Percentiles rank a stretch among this genome's conserved stretches.
phyloP scores from a whole-genome alignment of 139 green algal genomes.

The Desmodesmus armatus region DNA sequence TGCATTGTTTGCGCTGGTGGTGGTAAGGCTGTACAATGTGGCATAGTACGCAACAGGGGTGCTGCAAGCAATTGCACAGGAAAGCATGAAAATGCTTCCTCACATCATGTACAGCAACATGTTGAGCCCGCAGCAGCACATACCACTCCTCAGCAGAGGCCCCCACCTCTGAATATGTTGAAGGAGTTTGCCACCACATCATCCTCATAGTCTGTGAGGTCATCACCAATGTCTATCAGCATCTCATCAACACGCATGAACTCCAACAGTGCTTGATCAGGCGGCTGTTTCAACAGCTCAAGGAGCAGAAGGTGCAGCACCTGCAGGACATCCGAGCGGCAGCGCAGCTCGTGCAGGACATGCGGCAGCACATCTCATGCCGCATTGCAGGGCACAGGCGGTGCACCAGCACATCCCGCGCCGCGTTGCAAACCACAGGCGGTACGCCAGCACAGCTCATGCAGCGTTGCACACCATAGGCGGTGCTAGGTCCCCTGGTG shows the following conservation, averaged over 20 bases:
- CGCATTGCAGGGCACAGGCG: no score
- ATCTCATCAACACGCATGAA: conserved; percentile 81
- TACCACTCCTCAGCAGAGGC: not conserved
- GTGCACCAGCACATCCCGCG: not conserved
- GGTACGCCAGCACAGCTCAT: not conserved
- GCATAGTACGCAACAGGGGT: no score
- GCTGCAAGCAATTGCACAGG: no score
- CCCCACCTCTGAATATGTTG: conserved; percentile 73
- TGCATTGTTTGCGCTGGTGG: no score
- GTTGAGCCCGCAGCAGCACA: not conserved
- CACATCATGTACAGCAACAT: not conserved
- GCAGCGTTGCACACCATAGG: not conserved
- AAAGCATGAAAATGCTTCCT: not conserved
- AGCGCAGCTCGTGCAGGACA: not conserved
- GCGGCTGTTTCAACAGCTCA: conserved; percentile 35
- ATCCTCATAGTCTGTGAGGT: conserved; percentile 83
- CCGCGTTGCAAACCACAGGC: no score
- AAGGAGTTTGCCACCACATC: conserved; percentile 78
- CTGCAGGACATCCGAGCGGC: no score
- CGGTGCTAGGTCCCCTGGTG: not conserved
- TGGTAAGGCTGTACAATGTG: no score
- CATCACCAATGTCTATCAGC: conserved; percentile 88
- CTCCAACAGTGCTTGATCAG: conserved; percentile 61
- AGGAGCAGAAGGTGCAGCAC: conserved; percentile 64
- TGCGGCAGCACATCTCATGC: no score